Conservation (phyloP, 2,329 filamentous ascomycete species). For the Ophiocordyceps camponoti-floridani region DNA sequence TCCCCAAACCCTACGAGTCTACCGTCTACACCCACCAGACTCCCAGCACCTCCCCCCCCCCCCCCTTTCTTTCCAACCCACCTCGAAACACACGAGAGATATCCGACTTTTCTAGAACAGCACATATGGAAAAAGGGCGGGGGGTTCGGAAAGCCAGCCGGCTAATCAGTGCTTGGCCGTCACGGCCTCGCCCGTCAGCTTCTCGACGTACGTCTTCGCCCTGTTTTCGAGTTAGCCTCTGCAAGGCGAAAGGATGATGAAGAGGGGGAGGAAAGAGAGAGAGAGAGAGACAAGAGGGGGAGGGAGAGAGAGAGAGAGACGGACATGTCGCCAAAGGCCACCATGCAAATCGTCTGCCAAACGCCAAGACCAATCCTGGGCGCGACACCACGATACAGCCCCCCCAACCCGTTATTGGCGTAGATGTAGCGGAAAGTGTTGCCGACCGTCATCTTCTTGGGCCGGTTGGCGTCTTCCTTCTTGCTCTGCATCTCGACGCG, state of each 20-base stretch:
- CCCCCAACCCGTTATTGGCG: conserved; percentile 67
- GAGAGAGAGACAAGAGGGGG: background rate
- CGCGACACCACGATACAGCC: conserved; percentile 87
- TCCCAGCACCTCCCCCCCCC: no score
- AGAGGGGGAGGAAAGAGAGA: background rate
- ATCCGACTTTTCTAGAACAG: no score
- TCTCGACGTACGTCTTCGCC: conserved; percentile 50
- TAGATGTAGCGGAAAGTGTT: conserved; percentile 84
- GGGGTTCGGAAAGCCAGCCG: background rate
- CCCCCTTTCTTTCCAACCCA: no score
- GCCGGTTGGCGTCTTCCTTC: conserved; percentile 90
- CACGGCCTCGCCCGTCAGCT: conserved; percentile 43
- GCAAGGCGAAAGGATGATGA: no score
- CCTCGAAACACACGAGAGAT: no score
- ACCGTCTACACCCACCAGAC: no score
- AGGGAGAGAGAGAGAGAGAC: conserved; percentile 13
- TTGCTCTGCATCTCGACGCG: conserved; percentile 99
- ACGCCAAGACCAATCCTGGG: conserved; percentile 88
- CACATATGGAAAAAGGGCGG: background rate
- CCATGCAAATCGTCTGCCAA: conserved; percentile 99
- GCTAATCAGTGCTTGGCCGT: conserved; percentile 53
- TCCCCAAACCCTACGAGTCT: no score
- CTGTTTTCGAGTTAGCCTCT: conserved; percentile 15
- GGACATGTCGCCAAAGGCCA: conserved; percentile 93
- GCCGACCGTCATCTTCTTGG: conserved; percentile 96